Evolutionary conservation across 2,329 filamentous ascomycete species (phyloP).

Genomic region (Aspergillus thermomutatus): DNA sequence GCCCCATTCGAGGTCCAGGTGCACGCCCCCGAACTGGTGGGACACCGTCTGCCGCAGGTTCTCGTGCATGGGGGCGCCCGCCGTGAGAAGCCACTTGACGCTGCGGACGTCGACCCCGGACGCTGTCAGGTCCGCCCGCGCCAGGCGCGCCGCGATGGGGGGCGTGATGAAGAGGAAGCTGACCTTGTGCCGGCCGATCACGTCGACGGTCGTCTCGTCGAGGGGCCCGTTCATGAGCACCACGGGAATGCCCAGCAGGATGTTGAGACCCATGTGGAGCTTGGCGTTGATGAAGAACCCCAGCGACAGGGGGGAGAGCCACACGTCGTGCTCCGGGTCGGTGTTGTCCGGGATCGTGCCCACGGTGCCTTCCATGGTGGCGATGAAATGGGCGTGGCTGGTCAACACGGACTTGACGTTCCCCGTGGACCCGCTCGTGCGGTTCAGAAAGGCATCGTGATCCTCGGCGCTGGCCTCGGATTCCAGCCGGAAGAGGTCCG

Average conservation of each 20-base stretch:
- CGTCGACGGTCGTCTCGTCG: slow-evolving; percentile 12
- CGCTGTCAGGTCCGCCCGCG: slow-evolving; percentile 11
- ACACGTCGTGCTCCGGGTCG: slow-evolving; percentile 19
- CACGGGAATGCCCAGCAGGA: slow-evolving; percentile 26
- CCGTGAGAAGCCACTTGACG: slow-evolving; percentile 25
- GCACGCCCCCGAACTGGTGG: slow-evolving; percentile 16
- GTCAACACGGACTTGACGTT: slow-evolving; percentile 20
- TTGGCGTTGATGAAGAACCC: slow-evolving; percentile 29
- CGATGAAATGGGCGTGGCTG: slow-evolving; percentile 19
- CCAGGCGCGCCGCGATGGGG: slow-evolving; percentile 20
- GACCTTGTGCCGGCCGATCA: slow-evolving; percentile 18
- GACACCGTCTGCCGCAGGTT: slow-evolving; percentile 16
- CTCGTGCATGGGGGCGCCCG: slow-evolving; percentile 23
- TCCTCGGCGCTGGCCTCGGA: slow-evolving; percentile 3
- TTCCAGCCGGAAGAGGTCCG: not conserved
- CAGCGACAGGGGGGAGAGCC: slow-evolving; percentile 22
- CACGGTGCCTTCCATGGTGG: slow-evolving; percentile 18
- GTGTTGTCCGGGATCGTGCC: slow-evolving; percentile 20
- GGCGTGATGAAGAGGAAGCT: slow-evolving; percentile 24
- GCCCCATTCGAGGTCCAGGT: slow-evolving; percentile 22
- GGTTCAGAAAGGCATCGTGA: slow-evolving; percentile 19
- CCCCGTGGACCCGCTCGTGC: slow-evolving; percentile 19
- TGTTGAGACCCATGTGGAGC: slow-evolving; percentile 24
- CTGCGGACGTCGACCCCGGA: slow-evolving; percentile 10
- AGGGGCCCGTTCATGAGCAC: slow-evolving; percentile 17